These are phyloP conservation scores for Diaporthe nobilis DNA, from an alignment of 2,329 filamentous ascomycete species.

Conservation along the genomic window DNA sequence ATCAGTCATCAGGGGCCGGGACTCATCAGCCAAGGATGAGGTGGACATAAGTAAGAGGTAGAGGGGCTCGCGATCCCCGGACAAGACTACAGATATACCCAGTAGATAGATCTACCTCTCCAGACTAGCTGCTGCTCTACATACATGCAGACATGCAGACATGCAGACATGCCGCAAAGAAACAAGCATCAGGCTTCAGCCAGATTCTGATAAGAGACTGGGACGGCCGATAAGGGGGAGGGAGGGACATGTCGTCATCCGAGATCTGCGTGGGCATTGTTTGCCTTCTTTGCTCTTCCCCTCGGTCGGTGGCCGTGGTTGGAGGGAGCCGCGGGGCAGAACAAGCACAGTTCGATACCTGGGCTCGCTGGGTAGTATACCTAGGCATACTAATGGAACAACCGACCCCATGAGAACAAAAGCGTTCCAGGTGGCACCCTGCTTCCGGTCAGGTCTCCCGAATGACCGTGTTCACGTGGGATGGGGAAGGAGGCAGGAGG, in stretches of 20 bases:
- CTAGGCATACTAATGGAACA: background rate
- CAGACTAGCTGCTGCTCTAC: background rate
- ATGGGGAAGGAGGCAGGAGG: background rate
- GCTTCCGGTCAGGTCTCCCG: conserved; percentile 10
- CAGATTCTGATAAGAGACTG: background rate
- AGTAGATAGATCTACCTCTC: too few relatives aligned
- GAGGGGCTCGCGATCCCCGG: background rate
- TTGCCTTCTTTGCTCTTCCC: background rate
- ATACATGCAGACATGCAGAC: background rate
- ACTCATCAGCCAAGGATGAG: background rate
- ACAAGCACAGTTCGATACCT: background rate
- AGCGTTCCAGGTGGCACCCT: conserved; percentile 24
- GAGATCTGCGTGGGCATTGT: conserved; percentile 21
- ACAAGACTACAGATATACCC: background rate
- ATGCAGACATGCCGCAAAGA: background rate
- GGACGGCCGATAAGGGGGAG: conserved; percentile 25
- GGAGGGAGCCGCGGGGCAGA: too few relatives aligned
- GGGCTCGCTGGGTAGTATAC: too few relatives aligned
- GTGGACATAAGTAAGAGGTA: background rate
- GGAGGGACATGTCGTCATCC: conserved; percentile 29
- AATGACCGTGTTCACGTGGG: conserved; percentile 34
- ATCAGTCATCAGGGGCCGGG: background rate
- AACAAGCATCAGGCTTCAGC: background rate
- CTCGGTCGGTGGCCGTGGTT: background rate
- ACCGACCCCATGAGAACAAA: conserved; percentile 11